These are phyloP conservation scores for Candida glaebosa DNA, from an alignment of 805 yeast species.

Conservation along the genomic window DNA sequence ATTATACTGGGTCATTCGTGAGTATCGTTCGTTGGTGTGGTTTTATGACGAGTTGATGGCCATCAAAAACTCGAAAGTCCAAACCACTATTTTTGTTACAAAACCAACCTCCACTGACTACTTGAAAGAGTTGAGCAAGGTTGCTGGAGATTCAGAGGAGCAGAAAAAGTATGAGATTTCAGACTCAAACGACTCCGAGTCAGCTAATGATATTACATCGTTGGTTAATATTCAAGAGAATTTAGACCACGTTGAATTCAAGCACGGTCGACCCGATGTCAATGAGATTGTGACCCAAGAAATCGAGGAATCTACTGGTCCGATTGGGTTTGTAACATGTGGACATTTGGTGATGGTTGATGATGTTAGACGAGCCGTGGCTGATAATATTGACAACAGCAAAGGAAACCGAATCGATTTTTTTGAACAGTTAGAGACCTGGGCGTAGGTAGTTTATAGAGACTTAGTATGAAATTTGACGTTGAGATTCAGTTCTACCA, in stretches of 20 bases:
- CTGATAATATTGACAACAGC: conserved; percentile 14
- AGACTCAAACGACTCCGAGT: background rate
- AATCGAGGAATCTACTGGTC: conserved; percentile 29
- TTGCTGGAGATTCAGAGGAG: background rate
- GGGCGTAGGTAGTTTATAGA: too few relatives aligned
- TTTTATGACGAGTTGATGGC: conserved; percentile 31
- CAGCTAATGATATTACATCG: background rate
- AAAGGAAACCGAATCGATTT: conserved; percentile 51
- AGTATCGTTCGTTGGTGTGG: conserved; percentile 38
- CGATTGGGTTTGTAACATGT: conserved; percentile 45
- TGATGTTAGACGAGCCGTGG: conserved; percentile 23
- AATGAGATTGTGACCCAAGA: conserved; percentile 32
- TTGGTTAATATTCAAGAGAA: conserved; percentile 4
- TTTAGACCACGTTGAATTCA: conserved; percentile 35
- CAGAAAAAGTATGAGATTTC: background rate
- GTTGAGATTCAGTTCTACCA: too few relatives aligned
- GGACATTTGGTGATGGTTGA: conserved; percentile 44
- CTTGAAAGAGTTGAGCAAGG: background rate
- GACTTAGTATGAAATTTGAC: too few relatives aligned
- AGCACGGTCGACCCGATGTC: conserved; percentile 42
- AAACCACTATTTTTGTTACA: conserved; percentile 41
- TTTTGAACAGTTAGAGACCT: conserved; percentile 68
- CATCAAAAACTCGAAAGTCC: conserved; percentile 28
- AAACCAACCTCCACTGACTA: conserved; percentile 17
- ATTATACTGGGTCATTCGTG: conserved; percentile 39